Evolutionary conservation across 345 rosid genomes (phyloP).

Genomic region (Litchi chinensis): DNA sequence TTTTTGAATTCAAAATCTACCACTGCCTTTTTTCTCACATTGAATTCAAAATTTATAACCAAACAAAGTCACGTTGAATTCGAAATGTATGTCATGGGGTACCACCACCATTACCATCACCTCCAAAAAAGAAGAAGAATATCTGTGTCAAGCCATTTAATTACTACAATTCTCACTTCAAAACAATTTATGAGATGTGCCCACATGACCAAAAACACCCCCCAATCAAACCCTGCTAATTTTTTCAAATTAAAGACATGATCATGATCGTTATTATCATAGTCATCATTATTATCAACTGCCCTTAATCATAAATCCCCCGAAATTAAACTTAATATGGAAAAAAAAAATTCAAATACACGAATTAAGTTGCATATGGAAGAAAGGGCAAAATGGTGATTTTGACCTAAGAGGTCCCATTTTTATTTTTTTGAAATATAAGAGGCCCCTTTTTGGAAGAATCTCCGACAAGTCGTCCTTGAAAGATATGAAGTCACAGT

Average conservation of each 20-base stretch:
- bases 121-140: neutral
- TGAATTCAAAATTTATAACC: constrained; percentile 15
- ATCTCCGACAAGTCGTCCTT: constrained; percentile 29
- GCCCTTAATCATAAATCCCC: neutral
- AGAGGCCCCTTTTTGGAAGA: constrained; percentile 7
- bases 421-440: neutral
- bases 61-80: neutral
- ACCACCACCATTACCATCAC: neutral
- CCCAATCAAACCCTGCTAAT: neutral
- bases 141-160: neutral
- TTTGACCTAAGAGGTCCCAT: neutral
- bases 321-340: neutral
- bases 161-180: neutral
- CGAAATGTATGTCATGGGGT: constrained; percentile 4
- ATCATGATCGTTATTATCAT: no score
- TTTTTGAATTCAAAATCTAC: constrained; percentile 20
- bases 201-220: neutral
- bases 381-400: constrained; percentile 4
- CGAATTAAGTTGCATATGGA: no score
- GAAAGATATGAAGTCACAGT: constrained; percentile 14
- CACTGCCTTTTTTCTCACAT: neutral
- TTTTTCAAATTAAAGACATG: neutral
- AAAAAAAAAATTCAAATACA: neutral
- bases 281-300: neutral
- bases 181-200: neutral